These are phyloP conservation scores for Neurospora hispaniola DNA, from an alignment of 495 filamentous ascomycete genomes.

Conservation along the genomic window DNA sequence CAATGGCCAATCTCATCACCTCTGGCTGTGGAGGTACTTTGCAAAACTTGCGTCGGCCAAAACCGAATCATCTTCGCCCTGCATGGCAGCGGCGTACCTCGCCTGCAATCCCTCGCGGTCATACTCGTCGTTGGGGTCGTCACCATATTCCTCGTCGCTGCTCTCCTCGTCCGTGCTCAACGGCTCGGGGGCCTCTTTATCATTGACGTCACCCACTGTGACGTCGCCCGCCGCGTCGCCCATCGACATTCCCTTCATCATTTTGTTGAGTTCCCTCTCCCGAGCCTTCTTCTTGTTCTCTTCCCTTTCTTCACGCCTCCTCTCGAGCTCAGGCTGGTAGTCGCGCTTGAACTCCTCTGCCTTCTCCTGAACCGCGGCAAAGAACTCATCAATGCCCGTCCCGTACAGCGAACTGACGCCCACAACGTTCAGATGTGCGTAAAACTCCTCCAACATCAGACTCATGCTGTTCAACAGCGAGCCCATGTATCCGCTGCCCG, in stretches of 20 bases:
- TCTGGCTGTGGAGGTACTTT: slow-evolving; percentile 42
- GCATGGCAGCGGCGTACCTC: slow-evolving; percentile 50
- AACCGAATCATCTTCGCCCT: slow-evolving; percentile 33
- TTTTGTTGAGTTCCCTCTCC: slow-evolving; percentile 72
- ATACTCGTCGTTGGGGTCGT: slow-evolving; percentile 36
- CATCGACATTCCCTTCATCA: slow-evolving; percentile 93
- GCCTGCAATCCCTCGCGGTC: slow-evolving; percentile 49
- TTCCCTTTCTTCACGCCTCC: slow-evolving; percentile 62
- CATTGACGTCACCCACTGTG: slow-evolving; percentile 33
- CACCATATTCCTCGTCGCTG: slow-evolving; percentile 31
- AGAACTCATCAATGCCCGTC: slow-evolving; percentile 84
- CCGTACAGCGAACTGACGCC: slow-evolving; percentile 91
- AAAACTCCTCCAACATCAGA: slow-evolving; percentile 95
- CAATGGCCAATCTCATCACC: neutral
- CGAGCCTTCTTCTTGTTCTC: slow-evolving; percentile 55
- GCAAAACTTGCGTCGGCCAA: slow-evolving; percentile 49
- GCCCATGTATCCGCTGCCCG: slow-evolving; percentile 93
- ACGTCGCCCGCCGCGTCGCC: slow-evolving; percentile 23
- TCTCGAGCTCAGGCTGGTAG: slow-evolving; percentile 86
- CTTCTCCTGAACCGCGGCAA: slow-evolving; percentile 76
- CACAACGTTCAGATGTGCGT: slow-evolving; percentile 81
- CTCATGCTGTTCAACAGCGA: slow-evolving; percentile 94
- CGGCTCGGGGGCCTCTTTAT: slow-evolving; percentile 39
- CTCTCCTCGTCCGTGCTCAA: slow-evolving; percentile 34
- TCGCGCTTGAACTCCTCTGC: slow-evolving; percentile 81